Conservation (phyloP, 495 filamentous ascomycete genomes). For the Penicillium robsamsonii region DNA sequence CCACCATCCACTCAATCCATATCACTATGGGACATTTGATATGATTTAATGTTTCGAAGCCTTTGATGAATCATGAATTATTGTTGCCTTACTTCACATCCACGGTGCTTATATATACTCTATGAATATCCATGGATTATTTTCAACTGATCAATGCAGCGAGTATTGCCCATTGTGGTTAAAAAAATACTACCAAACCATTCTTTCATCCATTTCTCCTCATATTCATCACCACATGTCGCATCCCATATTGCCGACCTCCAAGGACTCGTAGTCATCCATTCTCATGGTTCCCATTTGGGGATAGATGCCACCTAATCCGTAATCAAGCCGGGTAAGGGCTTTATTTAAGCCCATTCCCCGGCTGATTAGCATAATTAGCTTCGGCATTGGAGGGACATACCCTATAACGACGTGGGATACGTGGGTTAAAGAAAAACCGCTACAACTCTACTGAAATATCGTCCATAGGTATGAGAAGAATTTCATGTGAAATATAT, state of each 20-base stretch:
- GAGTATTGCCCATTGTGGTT: not conserved
- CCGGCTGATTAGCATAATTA: not conserved
- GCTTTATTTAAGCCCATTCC: not conserved
- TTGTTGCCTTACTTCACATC: not conserved
- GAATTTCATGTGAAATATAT: too few species aligned
- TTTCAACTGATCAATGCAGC: not conserved
- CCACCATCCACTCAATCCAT: conserved; percentile 24
- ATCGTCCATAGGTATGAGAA: too few species aligned
- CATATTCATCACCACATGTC: not conserved
- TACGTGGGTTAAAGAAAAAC: too few species aligned
- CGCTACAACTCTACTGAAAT: too few species aligned
- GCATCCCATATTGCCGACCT: not conserved
- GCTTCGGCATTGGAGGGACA: not conserved
- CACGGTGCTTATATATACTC: not conserved
- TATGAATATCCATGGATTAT: not conserved
- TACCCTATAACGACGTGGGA: not conserved
- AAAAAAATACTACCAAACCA: not conserved
- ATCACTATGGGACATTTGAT: conserved; percentile 24
- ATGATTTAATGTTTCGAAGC: conserved; percentile 4
- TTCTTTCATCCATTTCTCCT: not conserved
- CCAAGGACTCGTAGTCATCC: not conserved
- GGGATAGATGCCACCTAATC: not conserved
- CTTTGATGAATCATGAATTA: conserved; percentile 5
- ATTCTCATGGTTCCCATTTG: not conserved
- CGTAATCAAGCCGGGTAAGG: not conserved